phyloP scores from a whole-genome alignment of 2,329 filamentous ascomycete species.

The Clathrospora elynae region DNA sequence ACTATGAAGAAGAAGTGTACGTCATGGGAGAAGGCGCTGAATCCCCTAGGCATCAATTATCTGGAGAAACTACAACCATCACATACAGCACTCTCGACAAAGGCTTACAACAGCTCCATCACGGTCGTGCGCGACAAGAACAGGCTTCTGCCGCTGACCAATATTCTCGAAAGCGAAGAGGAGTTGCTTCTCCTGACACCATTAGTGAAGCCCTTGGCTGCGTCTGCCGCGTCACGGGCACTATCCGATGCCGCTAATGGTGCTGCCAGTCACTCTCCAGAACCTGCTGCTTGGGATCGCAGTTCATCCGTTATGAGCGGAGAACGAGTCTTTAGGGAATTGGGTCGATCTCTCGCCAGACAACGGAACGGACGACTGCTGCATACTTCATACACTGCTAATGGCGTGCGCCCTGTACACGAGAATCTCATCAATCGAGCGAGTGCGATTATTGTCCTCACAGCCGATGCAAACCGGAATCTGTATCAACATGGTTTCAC shows the following conservation, averaged over 20 bases:
- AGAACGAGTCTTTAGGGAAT: constrained; percentile 87
- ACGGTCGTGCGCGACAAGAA: constrained; percentile 91
- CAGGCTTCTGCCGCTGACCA: constrained; percentile 78
- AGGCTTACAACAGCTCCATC: constrained; percentile 89
- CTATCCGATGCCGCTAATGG: constrained; percentile 63
- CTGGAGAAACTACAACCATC: constrained; percentile 80
- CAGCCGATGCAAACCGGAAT: constrained; percentile 91
- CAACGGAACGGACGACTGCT: constrained; percentile 84
- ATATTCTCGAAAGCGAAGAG: constrained; percentile 80
- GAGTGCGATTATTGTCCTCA: constrained; percentile 86
- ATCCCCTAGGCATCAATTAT: constrained; percentile 77
- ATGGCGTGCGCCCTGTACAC: constrained; percentile 88
- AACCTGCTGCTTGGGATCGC: constrained; percentile 61
- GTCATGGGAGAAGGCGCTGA: constrained; percentile 88
- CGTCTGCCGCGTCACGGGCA: constrained; percentile 79
- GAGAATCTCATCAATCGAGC: constrained; percentile 90
- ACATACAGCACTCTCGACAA: constrained; percentile 79
- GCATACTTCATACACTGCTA: constrained; percentile 94
- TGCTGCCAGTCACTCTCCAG: constrained; percentile 59
- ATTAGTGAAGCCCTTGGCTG: constrained; percentile 87
- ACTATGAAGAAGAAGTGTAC: constrained; percentile 83
- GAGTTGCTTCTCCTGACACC: constrained; percentile 89
- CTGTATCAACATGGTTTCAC: constrained; percentile 93
- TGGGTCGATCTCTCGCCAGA: constrained; percentile 84
- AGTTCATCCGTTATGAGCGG: constrained; percentile 79